Evolutionary conservation across 768 basidiomycete genomes (phyloP).

Genomic region (Boletus pseudopeckii): DNA sequence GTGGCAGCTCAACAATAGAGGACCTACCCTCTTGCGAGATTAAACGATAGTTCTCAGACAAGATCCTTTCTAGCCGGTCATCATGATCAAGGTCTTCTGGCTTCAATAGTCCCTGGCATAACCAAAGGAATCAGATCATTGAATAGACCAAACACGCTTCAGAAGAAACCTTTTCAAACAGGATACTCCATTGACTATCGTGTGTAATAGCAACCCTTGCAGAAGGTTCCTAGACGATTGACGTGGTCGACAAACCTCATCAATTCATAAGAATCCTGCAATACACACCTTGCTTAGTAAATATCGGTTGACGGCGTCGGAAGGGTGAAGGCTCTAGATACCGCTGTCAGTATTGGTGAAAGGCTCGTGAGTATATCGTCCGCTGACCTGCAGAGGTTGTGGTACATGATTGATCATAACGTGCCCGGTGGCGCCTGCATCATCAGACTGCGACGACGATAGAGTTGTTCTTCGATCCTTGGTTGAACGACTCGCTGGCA

Average conservation of each 20-base stretch:
- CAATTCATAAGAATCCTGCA: background rate
- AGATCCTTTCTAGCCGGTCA: background rate
- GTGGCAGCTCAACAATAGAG: background rate
- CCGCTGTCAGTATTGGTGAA: background rate
- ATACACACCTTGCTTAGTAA: conserved; percentile 4
- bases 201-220: conserved; percentile 13
- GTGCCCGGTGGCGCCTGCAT: background rate
- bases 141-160: background rate
- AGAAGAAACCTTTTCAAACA: conserved; percentile 8
- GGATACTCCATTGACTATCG: conserved; percentile 11
- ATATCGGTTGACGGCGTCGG: conserved; percentile 15
- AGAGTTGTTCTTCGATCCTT: background rate
- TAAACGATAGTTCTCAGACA: conserved; percentile 9
- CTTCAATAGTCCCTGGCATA: conserved; percentile 4
- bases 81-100: conserved; percentile 4
- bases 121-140: background rate
- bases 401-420: conserved; percentile 2
- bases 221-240: conserved; percentile 4
- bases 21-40: conserved; percentile 4
- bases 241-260: too few relatives aligned
- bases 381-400: background rate
- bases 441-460: background rate
- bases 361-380: background rate
- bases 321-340: conserved; percentile 8
- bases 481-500: background rate